Evolutionary conservation across 495 filamentous ascomycete genomes (phyloP).

Genomic region (Neurospora sp.): DNA sequence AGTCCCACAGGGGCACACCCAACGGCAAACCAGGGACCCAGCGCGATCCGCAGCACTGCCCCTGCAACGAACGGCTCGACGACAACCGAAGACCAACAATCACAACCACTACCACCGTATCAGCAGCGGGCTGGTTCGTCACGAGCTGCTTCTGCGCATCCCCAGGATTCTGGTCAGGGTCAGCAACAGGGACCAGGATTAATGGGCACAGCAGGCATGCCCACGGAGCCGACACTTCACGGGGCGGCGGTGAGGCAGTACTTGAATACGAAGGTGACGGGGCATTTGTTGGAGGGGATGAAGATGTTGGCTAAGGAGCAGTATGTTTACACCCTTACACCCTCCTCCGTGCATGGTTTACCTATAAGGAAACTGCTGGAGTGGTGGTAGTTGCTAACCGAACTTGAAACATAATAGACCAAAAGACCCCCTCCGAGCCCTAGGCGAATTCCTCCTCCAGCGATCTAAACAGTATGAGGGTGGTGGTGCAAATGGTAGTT

Average conservation of each 20-base stretch:
- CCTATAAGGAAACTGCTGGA: neutral
- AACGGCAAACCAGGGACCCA: slow-evolving; percentile 29
- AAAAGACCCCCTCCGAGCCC: slow-evolving; percentile 69
- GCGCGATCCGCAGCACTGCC: slow-evolving; percentile 32
- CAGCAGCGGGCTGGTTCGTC: slow-evolving; percentile 15
- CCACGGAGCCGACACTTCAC: slow-evolving; percentile 49
- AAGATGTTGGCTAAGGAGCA: slow-evolving; percentile 75
- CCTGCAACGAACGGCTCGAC: slow-evolving; percentile 8
- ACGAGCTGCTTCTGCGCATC: slow-evolving; percentile 44
- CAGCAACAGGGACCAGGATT: neutral
- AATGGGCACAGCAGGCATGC: slow-evolving; percentile 23
- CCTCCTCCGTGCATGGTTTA: neutral
- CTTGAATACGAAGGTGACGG: slow-evolving; percentile 81
- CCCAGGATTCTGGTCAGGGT: slow-evolving; percentile 20
- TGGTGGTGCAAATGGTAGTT: neutral
- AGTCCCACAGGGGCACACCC: slow-evolving; percentile 11
- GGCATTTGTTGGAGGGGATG: slow-evolving; percentile 81
- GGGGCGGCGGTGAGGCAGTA: slow-evolving; percentile 83
- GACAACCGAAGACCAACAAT: slow-evolving; percentile 15
- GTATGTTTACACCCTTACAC: slow-evolving; percentile 40
- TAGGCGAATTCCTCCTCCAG: slow-evolving; percentile 80
- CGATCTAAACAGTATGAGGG: slow-evolving; percentile 66
- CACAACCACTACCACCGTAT: neutral
- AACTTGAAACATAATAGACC: slow-evolving; percentile 38
- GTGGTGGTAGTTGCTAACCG: neutral